These are phyloP conservation scores for Tetracladium setigerum DNA, from an alignment of 495 filamentous ascomycete genomes.

Conservation along the genomic window DNA sequence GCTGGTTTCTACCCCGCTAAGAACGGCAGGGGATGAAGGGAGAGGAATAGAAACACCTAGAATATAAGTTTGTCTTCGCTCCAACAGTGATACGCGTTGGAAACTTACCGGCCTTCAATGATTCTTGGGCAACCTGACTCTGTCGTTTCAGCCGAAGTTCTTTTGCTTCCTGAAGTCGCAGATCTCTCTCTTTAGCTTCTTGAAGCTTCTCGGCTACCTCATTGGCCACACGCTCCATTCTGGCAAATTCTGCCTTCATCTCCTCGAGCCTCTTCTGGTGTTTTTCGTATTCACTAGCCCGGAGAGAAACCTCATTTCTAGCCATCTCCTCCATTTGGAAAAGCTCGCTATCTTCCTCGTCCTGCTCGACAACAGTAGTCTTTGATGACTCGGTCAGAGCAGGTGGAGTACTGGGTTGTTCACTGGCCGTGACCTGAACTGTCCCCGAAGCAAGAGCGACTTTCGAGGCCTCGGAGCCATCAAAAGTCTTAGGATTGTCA, in stretches of 20 bases:
- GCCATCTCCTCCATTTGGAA: constrained; percentile 48
- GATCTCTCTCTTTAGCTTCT: constrained; percentile 48
- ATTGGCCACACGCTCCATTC: constrained; percentile 51
- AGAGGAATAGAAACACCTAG: neutral
- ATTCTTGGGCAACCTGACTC: neutral
- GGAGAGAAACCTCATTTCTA: constrained; percentile 44
- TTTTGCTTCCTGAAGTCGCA: constrained; percentile 39
- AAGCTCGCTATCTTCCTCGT: constrained; percentile 26
- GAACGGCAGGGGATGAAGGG: neutral
- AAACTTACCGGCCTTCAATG: too few relatives aligned
- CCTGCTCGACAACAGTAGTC: constrained; percentile 18
- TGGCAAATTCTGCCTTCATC: constrained; percentile 48
- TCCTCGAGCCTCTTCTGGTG: constrained; percentile 43
- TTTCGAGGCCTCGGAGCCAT: too few relatives aligned
- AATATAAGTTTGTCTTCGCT: neutral
- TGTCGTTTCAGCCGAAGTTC: constrained; percentile 9
- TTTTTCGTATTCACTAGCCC: constrained; percentile 48
- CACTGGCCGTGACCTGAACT: too few relatives aligned
- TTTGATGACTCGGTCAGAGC: constrained; percentile 5
- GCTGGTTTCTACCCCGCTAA: too few relatives aligned
- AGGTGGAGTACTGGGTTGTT: too few relatives aligned
- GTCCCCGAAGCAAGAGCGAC: too few relatives aligned
- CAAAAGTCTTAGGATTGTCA: neutral
- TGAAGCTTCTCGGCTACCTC: constrained; percentile 34
- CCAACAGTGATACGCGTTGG: too few relatives aligned